Conservation (phyloP, 140 eudicot species). For the Senecio squalidus region DNA sequence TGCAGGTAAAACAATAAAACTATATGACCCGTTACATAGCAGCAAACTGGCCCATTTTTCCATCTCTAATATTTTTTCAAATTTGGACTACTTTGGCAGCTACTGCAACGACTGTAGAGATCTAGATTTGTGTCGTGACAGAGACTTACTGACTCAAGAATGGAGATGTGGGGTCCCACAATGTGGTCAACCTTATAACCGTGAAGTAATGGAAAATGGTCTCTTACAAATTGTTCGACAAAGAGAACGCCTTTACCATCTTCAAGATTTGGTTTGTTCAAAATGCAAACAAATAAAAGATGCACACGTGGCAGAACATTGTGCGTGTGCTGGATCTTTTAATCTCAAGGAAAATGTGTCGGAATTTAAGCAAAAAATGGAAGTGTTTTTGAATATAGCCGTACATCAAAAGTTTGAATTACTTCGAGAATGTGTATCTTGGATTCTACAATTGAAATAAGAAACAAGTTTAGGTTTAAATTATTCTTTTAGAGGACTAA, state of each 20-base stretch:
- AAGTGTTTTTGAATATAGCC: conserved; percentile 60
- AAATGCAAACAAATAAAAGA: conserved; percentile 88
- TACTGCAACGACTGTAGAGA: conserved; percentile 96
- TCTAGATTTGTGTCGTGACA: conserved; percentile 73
- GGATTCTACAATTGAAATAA: conserved; percentile 55
- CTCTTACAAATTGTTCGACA: conserved; percentile 82
- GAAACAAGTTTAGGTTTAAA: not conserved
- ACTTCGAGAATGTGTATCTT: conserved; percentile 75
- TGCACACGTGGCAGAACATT: conserved; percentile 75
- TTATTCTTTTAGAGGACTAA: no score
- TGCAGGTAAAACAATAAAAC: conserved; percentile 63
- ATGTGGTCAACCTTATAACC: conserved; percentile 91
- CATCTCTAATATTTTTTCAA: not conserved
- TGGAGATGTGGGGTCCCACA: conserved; percentile 88
- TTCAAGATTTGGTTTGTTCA: conserved; percentile 83
- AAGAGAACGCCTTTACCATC: conserved; percentile 85
- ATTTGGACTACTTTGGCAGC: conserved; percentile 35
- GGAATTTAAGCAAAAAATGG: conserved; percentile 66
- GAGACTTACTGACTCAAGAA: conserved; percentile 58
- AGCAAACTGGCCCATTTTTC: no score
- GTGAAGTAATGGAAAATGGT: conserved; percentile 81
- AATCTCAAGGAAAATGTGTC: conserved; percentile 58
- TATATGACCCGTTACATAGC: not conserved
- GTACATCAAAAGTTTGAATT: conserved; percentile 71
- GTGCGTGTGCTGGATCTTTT: conserved; percentile 84